phyloP scores from a whole-genome alignment of 2,329 filamentous ascomycete genomes.

The Aspergillus sclerotialis region DNA sequence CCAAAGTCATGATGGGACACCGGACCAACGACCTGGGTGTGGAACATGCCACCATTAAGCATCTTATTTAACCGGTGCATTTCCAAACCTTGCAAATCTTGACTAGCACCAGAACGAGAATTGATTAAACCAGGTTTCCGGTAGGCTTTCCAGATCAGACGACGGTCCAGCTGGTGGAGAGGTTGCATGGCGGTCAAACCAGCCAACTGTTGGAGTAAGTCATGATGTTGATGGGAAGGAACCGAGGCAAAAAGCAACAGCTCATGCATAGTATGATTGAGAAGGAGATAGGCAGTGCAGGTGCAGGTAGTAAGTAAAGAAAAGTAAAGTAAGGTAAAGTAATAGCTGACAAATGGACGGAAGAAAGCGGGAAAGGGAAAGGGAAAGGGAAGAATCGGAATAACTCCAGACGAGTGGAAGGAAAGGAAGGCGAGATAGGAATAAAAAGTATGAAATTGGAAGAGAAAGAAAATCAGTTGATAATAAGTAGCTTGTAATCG shows the following conservation, averaged over 20 bases:
- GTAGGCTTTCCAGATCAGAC: conserved; percentile 52
- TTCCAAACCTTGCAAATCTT: conserved; percentile 38
- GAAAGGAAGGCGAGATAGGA: too few species aligned
- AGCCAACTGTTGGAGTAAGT: conserved; percentile 55
- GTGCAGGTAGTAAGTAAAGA: conserved; percentile 2
- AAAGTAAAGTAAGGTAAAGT: background rate
- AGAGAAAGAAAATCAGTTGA: too few species aligned
- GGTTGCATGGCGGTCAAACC: conserved; percentile 58
- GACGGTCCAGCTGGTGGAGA: conserved; percentile 46
- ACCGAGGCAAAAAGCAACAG: conserved; percentile 56
- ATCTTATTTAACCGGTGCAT: conserved; percentile 40
- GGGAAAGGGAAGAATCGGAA: too few species aligned
- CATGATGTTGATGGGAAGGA: conserved; percentile 49
- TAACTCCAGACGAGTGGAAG: too few species aligned
- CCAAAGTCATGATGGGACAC: conserved; percentile 33
- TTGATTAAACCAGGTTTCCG: conserved; percentile 38
- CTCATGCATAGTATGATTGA: conserved; percentile 49
- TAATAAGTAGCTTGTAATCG: too few species aligned
- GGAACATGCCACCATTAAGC: conserved; percentile 47
- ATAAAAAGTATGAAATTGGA: too few species aligned
- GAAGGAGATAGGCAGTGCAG: conserved; percentile 1
- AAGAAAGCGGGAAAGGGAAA: conserved; percentile 11
- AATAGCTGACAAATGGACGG: conserved; percentile 9
- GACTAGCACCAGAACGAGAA: conserved; percentile 35
- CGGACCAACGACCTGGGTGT: conserved; percentile 45